Evolutionary conservation across 495 filamentous ascomycete species (phyloP), one percentile per base, ranked within the genome.

Genomic region (Astrothelium macrocarpum): DNA sequence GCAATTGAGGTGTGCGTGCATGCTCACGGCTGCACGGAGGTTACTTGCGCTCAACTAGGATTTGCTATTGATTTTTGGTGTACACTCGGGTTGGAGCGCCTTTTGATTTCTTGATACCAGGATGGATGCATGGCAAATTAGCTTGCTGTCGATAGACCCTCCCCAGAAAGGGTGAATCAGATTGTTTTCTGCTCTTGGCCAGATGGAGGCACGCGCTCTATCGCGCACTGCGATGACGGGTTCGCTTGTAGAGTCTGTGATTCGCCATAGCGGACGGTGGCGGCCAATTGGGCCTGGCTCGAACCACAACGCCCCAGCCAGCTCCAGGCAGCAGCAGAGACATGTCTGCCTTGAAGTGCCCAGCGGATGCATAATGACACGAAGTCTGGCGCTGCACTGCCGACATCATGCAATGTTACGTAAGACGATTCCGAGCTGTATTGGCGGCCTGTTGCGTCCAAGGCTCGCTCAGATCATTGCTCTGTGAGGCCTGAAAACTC

Each of bases 281-380:
- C 49, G 49, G 29, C 49, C 4, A 56, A 56, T 56, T 5, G 49
- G 7, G 34, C 14, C 5, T 14, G 34, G 34, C 34, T 5, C 14
- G 34, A 16, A 56, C 9, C n/a, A 29, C 25, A 9, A 56, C 49
- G 49, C 49, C 49, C 49, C 12, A 56, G 49, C 49, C 49, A 56
- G 12, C 49, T 56, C 49, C 49, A 56, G 49, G 49, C 49, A 56
- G 49, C 49, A 56, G 29, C 49, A 56, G 25, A 29, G 23, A 56
- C 5, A 56, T 56, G 12, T 26, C 20, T 56, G 49, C 49, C 49
- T 56, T 56, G 49, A n/a, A n/a, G 2, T n/a, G n/a, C 23, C 49
- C 23, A 12, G 49, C 49, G 5, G 34, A 5, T 39, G 34, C 34
- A 39, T 14, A 39, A 14, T 39, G 34, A 39, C 14, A 39, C 34